Evolutionary conservation across 352 stramenopile species (phyloP).

Genomic region (Globisporangium viniferum): DNA sequence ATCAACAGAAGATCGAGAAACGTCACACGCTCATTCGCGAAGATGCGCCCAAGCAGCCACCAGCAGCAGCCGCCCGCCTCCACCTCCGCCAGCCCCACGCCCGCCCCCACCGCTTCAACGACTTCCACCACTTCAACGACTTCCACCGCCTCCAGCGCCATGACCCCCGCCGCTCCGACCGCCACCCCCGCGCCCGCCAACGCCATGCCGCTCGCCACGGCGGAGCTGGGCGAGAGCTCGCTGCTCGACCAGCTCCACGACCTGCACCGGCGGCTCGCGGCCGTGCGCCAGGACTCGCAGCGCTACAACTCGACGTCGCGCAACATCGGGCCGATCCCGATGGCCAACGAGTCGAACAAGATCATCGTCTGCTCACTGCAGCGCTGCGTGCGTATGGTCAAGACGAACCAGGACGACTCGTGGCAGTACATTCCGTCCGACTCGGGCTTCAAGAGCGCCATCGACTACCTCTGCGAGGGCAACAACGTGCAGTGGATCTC

Average conservation of each 20-base stretch:
- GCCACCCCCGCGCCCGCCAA: background rate
- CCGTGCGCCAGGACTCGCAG: conserved; percentile 75
- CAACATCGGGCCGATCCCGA: conserved; percentile 63
- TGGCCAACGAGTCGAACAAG: conserved; percentile 77
- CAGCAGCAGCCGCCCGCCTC: background rate
- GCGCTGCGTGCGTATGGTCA: conserved; percentile 73
- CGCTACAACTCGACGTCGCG: conserved; percentile 56
- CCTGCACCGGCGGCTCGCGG: conserved; percentile 60
- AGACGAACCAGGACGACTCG: conserved; percentile 63
- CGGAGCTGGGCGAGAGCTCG: conserved; percentile 66
- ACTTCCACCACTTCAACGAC: background rate
- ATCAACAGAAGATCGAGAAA: conserved; percentile 4
- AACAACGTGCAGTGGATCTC: conserved; percentile 91
- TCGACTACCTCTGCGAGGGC: conserved; percentile 66
- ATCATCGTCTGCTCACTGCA: conserved; percentile 73
- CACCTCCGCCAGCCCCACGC: background rate
- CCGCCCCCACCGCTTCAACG: background rate
- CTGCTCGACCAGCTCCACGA: conserved; percentile 79
- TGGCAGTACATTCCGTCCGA: conserved; percentile 71
- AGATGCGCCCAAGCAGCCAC: conserved; percentile 5
- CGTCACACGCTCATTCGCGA: background rate
- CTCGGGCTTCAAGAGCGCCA: conserved; percentile 66
- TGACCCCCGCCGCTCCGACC: background rate
- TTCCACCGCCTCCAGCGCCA: background rate
- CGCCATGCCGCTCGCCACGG: conserved; percentile 12